Conservation (phyloP, 2,329 filamentous ascomycete species). For the Orbilia oligospora region DNA sequence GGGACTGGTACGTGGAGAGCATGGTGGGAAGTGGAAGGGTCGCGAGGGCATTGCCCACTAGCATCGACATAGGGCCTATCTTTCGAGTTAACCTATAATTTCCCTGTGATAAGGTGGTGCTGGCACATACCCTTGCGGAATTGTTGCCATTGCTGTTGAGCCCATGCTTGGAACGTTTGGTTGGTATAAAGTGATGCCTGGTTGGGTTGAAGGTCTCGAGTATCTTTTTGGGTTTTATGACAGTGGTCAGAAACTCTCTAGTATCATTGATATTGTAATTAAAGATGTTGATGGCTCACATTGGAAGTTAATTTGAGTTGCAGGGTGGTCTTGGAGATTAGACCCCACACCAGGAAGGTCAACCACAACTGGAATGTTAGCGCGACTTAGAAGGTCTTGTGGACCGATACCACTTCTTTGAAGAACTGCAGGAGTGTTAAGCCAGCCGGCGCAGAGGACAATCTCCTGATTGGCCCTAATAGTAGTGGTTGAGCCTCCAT, state of each 20-base stretch:
- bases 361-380: constrained; percentile 68
- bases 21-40: constrained; percentile 67
- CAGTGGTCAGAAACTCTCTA: not conserved
- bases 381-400: constrained; percentile 65
- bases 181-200: constrained; percentile 48
- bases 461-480: constrained; percentile 67
- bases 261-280: not conserved
- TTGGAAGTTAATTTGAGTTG: constrained; percentile 55
- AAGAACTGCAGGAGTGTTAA: constrained; percentile 69
- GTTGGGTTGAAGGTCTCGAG: constrained; percentile 48
- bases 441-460: constrained; percentile 68
- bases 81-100: not conserved
- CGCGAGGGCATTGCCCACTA: constrained; percentile 66
- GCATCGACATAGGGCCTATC: constrained; percentile 66
- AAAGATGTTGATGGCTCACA: constrained; percentile 20
- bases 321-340: constrained; percentile 69
- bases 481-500: constrained; percentile 50
- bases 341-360: constrained; percentile 71
- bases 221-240: constrained; percentile 14
- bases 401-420: constrained; percentile 71
- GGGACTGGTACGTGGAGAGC: constrained; percentile 45
- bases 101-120: not conserved
- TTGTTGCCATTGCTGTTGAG: constrained; percentile 54
- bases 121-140: constrained; percentile 48
- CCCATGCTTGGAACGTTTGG: constrained; percentile 50